phyloP scores from a whole-genome alignment of 2,329 filamentous ascomycete genomes.

The Scedosporium aurantiacum region DNA sequence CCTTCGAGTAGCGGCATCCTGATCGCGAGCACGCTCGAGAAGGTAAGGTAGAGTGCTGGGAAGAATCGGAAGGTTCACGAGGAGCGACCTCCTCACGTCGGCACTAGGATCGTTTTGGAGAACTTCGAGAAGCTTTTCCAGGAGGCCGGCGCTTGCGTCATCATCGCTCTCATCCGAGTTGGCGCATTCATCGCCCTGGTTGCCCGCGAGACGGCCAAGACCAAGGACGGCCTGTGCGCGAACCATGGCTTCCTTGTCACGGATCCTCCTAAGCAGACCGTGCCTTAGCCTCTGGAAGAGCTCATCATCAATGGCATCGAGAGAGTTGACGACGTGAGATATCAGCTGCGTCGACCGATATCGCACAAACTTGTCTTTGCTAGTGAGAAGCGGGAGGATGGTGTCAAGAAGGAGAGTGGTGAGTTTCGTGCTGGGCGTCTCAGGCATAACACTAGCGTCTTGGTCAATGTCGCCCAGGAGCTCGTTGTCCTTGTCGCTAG shows the following conservation, averaged over 20 bases:
- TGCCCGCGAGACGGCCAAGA: conserved; percentile 72
- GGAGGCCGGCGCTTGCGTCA: conserved; percentile 52
- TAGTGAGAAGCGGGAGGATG: conserved; percentile 62
- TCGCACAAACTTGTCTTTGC: conserved; percentile 87
- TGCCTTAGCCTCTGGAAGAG: conserved; percentile 74
- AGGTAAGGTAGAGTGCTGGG: conserved; percentile 75
- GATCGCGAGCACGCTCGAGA: conserved; percentile 80
- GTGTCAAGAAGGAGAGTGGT: conserved; percentile 62
- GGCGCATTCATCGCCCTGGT: conserved; percentile 59
- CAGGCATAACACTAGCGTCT: conserved; percentile 59
- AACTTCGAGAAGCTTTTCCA: conserved; percentile 76
- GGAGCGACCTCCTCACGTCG: conserved; percentile 77
- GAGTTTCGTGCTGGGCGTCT: conserved; percentile 76
- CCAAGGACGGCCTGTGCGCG: conserved; percentile 86
- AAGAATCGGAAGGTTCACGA: conserved; percentile 82
- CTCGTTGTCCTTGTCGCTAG: conserved; percentile 60
- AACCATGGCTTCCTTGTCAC: conserved; percentile 89
- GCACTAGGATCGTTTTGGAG: conserved; percentile 90
- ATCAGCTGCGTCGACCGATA: conserved; percentile 85
- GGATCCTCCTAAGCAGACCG: conserved; percentile 70
- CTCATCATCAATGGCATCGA: conserved; percentile 86
- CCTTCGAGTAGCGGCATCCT: conserved; percentile 72
- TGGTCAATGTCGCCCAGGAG: conserved; percentile 53
- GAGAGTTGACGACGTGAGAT: conserved; percentile 81
- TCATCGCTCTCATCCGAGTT: conserved; percentile 62